A percentile compares a stretch with the other conserved stretches of the same genome.
These are phyloP conservation scores for Ustilago loliicola DNA, from an alignment of 1,284 basidiomycete species.

Conservation along the genomic window DNA sequence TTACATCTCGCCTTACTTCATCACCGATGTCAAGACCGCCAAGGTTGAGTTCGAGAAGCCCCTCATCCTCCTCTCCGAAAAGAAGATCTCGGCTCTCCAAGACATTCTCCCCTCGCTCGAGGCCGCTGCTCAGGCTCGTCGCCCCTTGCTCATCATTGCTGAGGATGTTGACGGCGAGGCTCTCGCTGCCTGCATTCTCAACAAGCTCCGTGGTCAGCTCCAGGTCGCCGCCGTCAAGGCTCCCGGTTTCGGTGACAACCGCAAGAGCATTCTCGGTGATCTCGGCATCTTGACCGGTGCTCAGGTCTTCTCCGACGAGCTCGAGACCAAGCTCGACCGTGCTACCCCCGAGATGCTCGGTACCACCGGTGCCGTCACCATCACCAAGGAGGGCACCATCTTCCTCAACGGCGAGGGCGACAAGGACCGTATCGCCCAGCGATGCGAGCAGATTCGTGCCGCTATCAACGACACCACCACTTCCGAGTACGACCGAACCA, in stretches of 20 bases:
- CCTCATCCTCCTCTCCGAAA: constrained; percentile 90
- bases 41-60: constrained; percentile 98
- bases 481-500: constrained; percentile 92
- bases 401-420: constrained; percentile 85
- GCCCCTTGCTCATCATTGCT: constrained; percentile 94
- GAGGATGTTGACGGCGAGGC: constrained; percentile 98
- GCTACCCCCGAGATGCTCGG: constrained; percentile 91
- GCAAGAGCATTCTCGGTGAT: constrained; percentile 96
- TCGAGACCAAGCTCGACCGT: constrained; percentile 96
- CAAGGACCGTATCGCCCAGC: constrained; percentile 63
- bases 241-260: constrained; percentile 98
- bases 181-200: constrained; percentile 94
- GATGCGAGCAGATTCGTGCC: constrained; percentile 91
- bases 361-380: constrained; percentile 88
- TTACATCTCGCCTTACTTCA: constrained; percentile 98
- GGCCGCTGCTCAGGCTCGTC: constrained; percentile 87
- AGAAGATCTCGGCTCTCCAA: constrained; percentile 95
- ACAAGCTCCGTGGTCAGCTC: constrained; percentile 97
- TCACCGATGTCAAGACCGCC: constrained; percentile 97
- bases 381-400: constrained; percentile 99
- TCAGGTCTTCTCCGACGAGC: constrained; percentile 96
- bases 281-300: constrained; percentile 96
- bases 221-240: constrained; percentile 94
- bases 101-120: constrained; percentile 96
- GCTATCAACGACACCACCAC: constrained; percentile 87